Percentiles rank a stretch among this genome's conserved stretches.
Conservation (phyloP, 352 stramenopile genomes). For the Phytophthora lateralis region DNA sequence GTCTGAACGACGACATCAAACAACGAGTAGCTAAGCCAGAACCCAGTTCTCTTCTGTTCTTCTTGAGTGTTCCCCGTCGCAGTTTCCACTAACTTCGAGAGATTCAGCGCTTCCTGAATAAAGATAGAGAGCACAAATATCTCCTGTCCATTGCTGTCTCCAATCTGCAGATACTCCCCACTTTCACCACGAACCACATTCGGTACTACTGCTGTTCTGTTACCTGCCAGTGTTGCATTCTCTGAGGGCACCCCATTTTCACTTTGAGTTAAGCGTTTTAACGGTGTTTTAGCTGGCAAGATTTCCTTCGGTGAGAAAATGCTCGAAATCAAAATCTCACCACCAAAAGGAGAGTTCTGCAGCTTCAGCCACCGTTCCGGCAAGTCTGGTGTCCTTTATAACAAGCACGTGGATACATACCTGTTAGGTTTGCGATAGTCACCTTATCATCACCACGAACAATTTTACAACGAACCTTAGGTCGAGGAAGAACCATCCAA, state of each 20-base stretch:
- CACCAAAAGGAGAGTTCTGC: slow-evolving; percentile 71
- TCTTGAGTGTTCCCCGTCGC: slow-evolving; percentile 19
- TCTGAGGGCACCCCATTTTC: slow-evolving; percentile 2
- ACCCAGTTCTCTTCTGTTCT: slow-evolving; percentile 34
- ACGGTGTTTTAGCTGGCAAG: background rate
- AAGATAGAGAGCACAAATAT: slow-evolving; percentile 73
- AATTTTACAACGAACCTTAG: slow-evolving; percentile 45
- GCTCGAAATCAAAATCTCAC: slow-evolving; percentile 68
- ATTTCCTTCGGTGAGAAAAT: slow-evolving; percentile 33
- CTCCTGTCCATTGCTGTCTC: slow-evolving; percentile 40
- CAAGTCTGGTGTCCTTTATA: slow-evolving; percentile 66
- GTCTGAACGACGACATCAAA: slow-evolving; percentile 87
- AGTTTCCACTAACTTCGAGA: slow-evolving; percentile 35
- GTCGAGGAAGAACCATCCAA: slow-evolving; percentile 86
- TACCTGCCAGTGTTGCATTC: background rate
- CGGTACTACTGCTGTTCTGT: background rate
- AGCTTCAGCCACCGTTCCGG: slow-evolving; percentile 74
- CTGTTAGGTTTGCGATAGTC: background rate
- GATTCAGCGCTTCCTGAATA: slow-evolving; percentile 46
- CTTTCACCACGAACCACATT: slow-evolving; percentile 29
- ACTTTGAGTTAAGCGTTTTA: background rate
- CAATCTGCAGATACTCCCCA: slow-evolving; percentile 62
- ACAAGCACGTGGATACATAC: background rate
- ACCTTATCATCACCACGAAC: background rate
- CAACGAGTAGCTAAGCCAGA: slow-evolving; percentile 86